Evolutionary conservation across 495 filamentous ascomycete genomes (phyloP), one percentile per base, ranked within the genome.

Genomic region (Aspergillus bridgeri): DNA sequence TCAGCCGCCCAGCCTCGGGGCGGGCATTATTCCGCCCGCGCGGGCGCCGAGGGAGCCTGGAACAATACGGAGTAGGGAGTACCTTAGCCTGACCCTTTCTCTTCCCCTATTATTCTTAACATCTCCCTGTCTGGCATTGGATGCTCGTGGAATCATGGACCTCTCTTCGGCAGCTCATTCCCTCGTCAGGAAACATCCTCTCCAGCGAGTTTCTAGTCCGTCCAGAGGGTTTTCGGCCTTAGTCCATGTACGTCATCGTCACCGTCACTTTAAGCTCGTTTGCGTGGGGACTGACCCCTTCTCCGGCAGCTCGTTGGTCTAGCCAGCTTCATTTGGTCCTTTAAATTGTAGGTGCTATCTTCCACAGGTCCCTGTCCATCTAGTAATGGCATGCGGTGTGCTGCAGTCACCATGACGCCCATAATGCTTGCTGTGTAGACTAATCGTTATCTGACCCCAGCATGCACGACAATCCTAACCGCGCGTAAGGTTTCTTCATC

Each of bases 141-240:
- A n/a, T 17, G 3, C 17, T 27, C 23, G 17, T 25, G 38, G 21
- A 45, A 51, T 8, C 8, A 62, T 65, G 54, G 51, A 56, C 20
- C 29, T 27, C 18, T 54, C 57, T 24, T 44, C 52, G 25, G 25
- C 25, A 27, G 49, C 65, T 46, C 52, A 64, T 19, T 52, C 33
- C 15, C 56, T 73, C 1, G 23, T 70, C 8, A 77, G 64, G 49
- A 78, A 65, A 50, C 90, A 94, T 73, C 88, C 87, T 9, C 78
- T 92, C 25, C 91, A 94, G 67, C 77, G 88, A 46, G 65, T 91
- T 11, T 33, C 78, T 22, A 89, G 90, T 57, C 91, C 91, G 0
- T 88, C 87, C 5, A 76, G 84, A 59, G 82, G 81, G 48, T 47
- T 88, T 50, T 94, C 91, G 15, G 81, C 87, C 19, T 53, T 86